Evolutionary conservation across 2,329 filamentous ascomycete genomes (phyloP).

Genomic region (Arachnomyces sp.): DNA sequence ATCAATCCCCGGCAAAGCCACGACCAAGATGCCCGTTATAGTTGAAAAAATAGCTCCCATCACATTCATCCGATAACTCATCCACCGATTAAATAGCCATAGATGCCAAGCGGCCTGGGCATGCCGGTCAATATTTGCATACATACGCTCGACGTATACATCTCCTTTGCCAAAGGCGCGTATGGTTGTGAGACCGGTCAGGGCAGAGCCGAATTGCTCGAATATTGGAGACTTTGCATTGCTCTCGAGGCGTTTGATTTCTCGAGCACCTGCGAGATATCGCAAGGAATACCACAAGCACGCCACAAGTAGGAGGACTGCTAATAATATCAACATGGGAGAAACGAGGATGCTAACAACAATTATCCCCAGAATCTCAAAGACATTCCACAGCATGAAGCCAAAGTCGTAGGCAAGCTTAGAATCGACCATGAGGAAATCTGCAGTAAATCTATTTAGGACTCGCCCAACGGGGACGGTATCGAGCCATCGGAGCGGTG

Average conservation of each 20-base stretch:
- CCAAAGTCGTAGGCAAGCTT: constrained; percentile 57
- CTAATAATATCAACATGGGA: constrained; percentile 56
- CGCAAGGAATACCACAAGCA: constrained; percentile 52
- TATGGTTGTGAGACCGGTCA: constrained; percentile 67
- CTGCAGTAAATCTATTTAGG: constrained; percentile 69
- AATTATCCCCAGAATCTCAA: constrained; percentile 59
- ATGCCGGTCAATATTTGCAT: constrained; percentile 60
- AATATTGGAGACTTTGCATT: constrained; percentile 72
- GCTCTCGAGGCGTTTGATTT: constrained; percentile 70
- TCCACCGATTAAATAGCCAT: constrained; percentile 70
- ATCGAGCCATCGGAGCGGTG: constrained; percentile 72
- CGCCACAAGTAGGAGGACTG: constrained; percentile 50
- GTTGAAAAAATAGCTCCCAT: constrained; percentile 63
- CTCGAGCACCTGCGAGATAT: constrained; percentile 65
- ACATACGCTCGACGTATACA: constrained; percentile 63
- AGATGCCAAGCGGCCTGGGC: constrained; percentile 58
- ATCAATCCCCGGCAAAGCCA: constrained; percentile 55
- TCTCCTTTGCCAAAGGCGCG: constrained; percentile 64
- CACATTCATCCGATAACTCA: constrained; percentile 63
- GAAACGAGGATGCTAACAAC: constrained; percentile 62
- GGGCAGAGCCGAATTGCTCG: constrained; percentile 67
- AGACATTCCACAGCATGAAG: constrained; percentile 52
- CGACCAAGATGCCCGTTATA: constrained; percentile 57
- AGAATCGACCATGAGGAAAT: constrained; percentile 68
- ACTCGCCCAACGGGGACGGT: constrained; percentile 70